Evolutionary conservation across 2,329 filamentous ascomycete species (phyloP).

Genomic region (Myriosclerotinia scirpicola): DNA sequence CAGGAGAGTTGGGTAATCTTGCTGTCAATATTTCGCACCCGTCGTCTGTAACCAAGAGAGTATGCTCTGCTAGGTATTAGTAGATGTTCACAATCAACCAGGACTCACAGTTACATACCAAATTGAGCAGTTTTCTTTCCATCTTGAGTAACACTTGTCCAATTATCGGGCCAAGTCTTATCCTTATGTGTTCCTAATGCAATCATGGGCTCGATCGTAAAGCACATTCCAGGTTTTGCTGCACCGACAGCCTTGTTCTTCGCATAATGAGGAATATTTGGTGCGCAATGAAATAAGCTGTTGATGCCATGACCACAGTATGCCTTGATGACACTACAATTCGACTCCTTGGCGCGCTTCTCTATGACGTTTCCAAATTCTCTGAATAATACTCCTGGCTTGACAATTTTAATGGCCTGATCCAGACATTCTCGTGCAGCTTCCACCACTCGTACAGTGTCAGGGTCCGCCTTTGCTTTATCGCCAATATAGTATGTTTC

Average conservation of each 20-base stretch:
- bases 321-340: slow-evolving; percentile 89
- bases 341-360: slow-evolving; percentile 81
- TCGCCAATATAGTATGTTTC: slow-evolving; percentile 98
- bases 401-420: slow-evolving; percentile 87
- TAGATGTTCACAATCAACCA: not conserved
- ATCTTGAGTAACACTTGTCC: slow-evolving; percentile 93
- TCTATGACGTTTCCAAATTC: slow-evolving; percentile 95
- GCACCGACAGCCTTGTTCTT: slow-evolving; percentile 97
- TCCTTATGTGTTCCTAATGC: slow-evolving; percentile 87
- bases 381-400: slow-evolving; percentile 88
- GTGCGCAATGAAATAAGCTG: slow-evolving; percentile 86
- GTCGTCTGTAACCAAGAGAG: slow-evolving; percentile 76
- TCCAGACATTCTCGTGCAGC: slow-evolving; percentile 85
- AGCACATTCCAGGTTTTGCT: slow-evolving; percentile 96
- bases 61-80: slow-evolving; percentile 62
- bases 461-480: slow-evolving; percentile 77
- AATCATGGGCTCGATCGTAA: slow-evolving; percentile 99
- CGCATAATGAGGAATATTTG: slow-evolving; percentile 94
- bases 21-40: slow-evolving; percentile 82
- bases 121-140: slow-evolving; percentile 92
- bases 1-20: slow-evolving; percentile 61
- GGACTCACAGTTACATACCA: slow-evolving; percentile 52
- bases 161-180: slow-evolving; percentile 97
- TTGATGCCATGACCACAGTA: slow-evolving; percentile 98
- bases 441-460: slow-evolving; percentile 88